phyloP scores from a whole-genome alignment of 768 basidiomycete species.

The Psilocybe cubensis region DNA sequence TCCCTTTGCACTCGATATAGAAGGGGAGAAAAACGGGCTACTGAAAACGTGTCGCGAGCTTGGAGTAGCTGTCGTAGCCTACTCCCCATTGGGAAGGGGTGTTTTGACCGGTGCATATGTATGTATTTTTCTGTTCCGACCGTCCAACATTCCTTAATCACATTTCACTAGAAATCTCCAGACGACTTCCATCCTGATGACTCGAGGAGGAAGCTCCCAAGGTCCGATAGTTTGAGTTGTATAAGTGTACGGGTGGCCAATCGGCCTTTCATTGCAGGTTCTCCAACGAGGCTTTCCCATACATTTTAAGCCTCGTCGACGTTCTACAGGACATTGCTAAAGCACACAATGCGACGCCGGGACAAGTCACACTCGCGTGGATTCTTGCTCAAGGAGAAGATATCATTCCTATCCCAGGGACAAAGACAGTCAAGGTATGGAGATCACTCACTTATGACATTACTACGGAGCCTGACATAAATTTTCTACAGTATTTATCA shows the following conservation, averaged over 20 bases:
- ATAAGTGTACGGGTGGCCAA: too few species aligned
- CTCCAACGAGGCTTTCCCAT: conserved; percentile 49
- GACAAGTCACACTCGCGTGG: conserved; percentile 52
- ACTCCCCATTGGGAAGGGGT: conserved; percentile 45
- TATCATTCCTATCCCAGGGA: conserved; percentile 51
- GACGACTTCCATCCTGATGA: conserved; percentile 1
- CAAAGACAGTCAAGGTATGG: conserved; percentile 41
- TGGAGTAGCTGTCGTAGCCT: conserved; percentile 52
- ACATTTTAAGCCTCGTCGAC: conserved; percentile 43
- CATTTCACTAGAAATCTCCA: not conserved
- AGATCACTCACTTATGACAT: too few species aligned
- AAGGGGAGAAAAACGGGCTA: conserved; percentile 44
- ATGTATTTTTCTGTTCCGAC: not conserved
- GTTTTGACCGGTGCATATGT: not conserved
- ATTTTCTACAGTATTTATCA: conserved; percentile 33
- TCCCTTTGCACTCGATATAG: conserved; percentile 51
- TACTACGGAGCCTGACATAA: too few species aligned
- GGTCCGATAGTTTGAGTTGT: not conserved
- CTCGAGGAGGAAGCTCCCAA: not conserved
- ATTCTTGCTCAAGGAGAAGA: conserved; percentile 47
- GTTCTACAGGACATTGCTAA: conserved; percentile 37
- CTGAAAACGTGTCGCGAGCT: conserved; percentile 50
- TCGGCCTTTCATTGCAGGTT: too few species aligned
- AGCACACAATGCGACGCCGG: conserved; percentile 41
- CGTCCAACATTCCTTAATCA: too few species aligned